A percentile compares a stretch with the other conserved stretches of the same genome.
phyloP scores from a whole-genome alignment of 2,329 filamentous ascomycete genomes.

The Amylocarpus encephaloides region DNA sequence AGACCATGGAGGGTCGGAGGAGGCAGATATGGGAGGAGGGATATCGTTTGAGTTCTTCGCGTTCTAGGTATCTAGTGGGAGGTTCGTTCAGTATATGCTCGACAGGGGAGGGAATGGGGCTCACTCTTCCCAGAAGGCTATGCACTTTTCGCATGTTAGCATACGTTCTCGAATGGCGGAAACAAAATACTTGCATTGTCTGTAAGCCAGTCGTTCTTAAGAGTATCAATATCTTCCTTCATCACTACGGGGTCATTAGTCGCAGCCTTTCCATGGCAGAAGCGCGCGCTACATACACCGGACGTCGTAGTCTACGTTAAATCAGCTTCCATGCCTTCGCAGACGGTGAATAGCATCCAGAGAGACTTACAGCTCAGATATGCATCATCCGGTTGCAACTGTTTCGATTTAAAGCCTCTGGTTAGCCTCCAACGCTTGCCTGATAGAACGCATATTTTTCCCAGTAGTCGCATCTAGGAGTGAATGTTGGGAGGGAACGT shows the following conservation, averaged over 20 bases:
- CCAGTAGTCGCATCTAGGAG: background rate
- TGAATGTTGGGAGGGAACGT: slow-evolving; percentile 18
- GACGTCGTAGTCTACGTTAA: slow-evolving; percentile 52
- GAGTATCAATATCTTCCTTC: slow-evolving; percentile 78
- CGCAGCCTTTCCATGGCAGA: background rate
- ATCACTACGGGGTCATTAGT: slow-evolving; percentile 55
- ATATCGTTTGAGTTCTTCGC: slow-evolving; percentile 73
- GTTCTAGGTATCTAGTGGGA: slow-evolving; percentile 66
- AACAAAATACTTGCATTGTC: slow-evolving; percentile 66
- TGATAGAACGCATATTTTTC: slow-evolving; percentile 9
- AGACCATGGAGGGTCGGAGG: slow-evolving; percentile 86
- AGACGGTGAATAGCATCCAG: background rate
- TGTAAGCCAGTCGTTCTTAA: slow-evolving; percentile 92
- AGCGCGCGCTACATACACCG: slow-evolving; percentile 42
- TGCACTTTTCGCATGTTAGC: slow-evolving; percentile 54
- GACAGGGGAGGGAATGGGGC: slow-evolving; percentile 4
- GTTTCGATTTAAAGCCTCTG: slow-evolving; percentile 14
- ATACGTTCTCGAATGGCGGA: slow-evolving; percentile 2
- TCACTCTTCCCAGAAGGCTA: slow-evolving; percentile 97
- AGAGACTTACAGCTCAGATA: slow-evolving; percentile 60
- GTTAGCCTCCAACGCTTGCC: slow-evolving; percentile 17
- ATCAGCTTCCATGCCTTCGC: slow-evolving; percentile 4
- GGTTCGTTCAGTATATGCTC: slow-evolving; percentile 18
- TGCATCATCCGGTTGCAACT: slow-evolving; percentile 57
- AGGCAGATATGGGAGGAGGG: slow-evolving; percentile 83